phyloP scores from a whole-genome alignment of 228 moss, liverwort and hornwort species.

The Sphagnum fallax region DNA sequence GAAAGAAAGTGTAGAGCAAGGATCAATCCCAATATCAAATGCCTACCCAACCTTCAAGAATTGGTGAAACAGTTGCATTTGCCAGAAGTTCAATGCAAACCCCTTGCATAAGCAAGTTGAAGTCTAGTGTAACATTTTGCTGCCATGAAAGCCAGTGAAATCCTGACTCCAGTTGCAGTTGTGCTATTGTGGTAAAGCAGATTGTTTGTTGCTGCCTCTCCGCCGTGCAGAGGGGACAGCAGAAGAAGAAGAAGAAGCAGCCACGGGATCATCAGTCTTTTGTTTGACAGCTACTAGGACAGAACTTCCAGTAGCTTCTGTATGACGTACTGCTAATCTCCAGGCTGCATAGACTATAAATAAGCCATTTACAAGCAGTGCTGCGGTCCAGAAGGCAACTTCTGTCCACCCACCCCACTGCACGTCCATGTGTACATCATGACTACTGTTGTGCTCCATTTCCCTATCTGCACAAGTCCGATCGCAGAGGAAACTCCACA shows the following conservation, averaged over 20 bases:
- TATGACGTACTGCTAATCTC: constrained; percentile 71
- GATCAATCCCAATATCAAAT: no score
- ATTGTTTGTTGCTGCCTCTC: constrained; percentile 28
- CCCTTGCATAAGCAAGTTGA: no score
- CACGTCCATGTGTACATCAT: constrained; percentile 22
- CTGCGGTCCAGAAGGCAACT: constrained; percentile 45
- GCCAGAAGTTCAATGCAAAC: no score
- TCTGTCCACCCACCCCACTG: constrained; percentile 56
- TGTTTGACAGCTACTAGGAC: constrained; percentile 44
- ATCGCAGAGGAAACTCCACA: no score
- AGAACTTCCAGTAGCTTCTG: constrained; percentile 83
- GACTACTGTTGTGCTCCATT: not conserved
- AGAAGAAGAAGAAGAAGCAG: constrained; percentile 21
- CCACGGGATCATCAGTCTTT: constrained; percentile 8
- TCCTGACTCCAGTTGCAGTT: not conserved
- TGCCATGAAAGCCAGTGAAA: no score
- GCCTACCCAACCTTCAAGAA: no score
- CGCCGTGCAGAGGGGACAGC: constrained; percentile 39
- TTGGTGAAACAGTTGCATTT: no score
- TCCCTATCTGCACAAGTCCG: no score
- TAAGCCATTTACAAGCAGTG: constrained; percentile 31
- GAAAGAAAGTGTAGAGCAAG: no score
- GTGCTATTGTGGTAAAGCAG: not conserved
- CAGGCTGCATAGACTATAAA: constrained; percentile 59
- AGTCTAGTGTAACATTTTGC: no score